A percentile compares a stretch with the other conserved stretches of the same genome.
phyloP scores from a whole-genome alignment of 176 grass and related monocot genomes.

The Juncus inflexus region DNA sequence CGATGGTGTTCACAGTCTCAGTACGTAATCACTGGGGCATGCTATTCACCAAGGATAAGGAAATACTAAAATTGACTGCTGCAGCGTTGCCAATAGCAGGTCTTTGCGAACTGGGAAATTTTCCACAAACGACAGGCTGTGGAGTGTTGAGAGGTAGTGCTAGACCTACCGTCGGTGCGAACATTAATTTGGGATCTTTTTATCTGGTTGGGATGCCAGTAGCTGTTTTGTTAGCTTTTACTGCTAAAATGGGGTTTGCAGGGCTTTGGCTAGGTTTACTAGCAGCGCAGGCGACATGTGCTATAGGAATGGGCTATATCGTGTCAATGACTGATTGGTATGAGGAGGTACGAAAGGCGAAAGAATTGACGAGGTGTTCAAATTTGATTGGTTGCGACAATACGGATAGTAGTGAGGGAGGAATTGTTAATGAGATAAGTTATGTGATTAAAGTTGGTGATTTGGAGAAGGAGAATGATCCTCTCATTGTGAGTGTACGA shows the following conservation, averaged over 20 bases:
- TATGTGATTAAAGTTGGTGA: constrained; percentile 16
- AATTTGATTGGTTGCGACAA: background rate
- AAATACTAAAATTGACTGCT: constrained; percentile 60
- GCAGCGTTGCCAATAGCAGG: constrained; percentile 87
- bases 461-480: constrained; percentile 21
- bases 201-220: constrained; percentile 98
- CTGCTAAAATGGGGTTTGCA: constrained; percentile 57
- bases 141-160: constrained; percentile 87
- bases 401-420: constrained; percentile 6
- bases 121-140: constrained; percentile 87
- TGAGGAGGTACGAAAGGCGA: constrained; percentile 59
- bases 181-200: constrained; percentile 89
- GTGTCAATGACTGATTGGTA: constrained; percentile 70
- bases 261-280: constrained; percentile 92
- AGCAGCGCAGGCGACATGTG: constrained; percentile 74
- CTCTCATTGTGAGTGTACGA: constrained; percentile 24
- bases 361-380: constrained; percentile 49
- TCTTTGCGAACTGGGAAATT: constrained; percentile 94
- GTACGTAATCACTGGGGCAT: constrained; percentile 61
- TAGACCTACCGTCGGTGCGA: constrained; percentile 53
- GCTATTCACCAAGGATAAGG: constrained; percentile 69
- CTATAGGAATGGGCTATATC: constrained; percentile 56
- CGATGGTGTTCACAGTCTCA: constrained; percentile 68
- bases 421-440: too few species aligned
- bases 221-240: constrained; percentile 58